A percentile compares a stretch with the other conserved stretches of the same genome.
phyloP scores from a whole-genome alignment of 768 basidiomycete species.

The Lactarius tabidus region DNA sequence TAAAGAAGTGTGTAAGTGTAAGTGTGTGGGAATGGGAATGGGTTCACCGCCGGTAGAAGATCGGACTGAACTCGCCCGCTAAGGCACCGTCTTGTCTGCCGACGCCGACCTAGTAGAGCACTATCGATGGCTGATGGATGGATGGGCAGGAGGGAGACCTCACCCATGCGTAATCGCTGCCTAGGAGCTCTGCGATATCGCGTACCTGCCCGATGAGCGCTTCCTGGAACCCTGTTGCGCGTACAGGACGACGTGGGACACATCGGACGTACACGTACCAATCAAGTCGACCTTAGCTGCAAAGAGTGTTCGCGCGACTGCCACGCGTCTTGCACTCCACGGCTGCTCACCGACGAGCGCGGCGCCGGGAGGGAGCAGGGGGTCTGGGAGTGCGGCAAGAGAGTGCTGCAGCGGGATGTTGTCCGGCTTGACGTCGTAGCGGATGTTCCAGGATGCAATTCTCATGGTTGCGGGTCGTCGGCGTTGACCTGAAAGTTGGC shows the following conservation, averaged over 20 bases:
- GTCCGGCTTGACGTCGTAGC: constrained; percentile 52
- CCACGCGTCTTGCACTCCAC: constrained; percentile 50
- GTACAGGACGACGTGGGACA: neutral
- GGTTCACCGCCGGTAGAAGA: constrained; percentile 50
- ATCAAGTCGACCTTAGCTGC: constrained; percentile 40
- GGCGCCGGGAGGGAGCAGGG: constrained; percentile 37
- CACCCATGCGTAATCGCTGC: constrained; percentile 52
- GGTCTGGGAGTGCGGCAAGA: constrained; percentile 41
- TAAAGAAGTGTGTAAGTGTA: too few relatives aligned
- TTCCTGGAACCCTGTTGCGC: constrained; percentile 46
- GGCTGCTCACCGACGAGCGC: constrained; percentile 42
- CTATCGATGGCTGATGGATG: neutral
- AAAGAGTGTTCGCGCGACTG: constrained; percentile 45
- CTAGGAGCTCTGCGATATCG: constrained; percentile 53
- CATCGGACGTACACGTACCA: constrained; percentile 30
- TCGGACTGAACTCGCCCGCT: constrained; percentile 57
- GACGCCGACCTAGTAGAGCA: constrained; percentile 46
- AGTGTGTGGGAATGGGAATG: neutral
- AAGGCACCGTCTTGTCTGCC: constrained; percentile 56
- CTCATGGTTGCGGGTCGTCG: constrained; percentile 7
- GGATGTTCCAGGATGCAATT: constrained; percentile 49
- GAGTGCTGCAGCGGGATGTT: constrained; percentile 46
- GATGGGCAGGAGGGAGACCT: constrained; percentile 14
- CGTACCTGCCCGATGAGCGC: constrained; percentile 52
- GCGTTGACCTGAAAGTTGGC: neutral